Evolutionary conservation across 163 green algal species (phyloP).

Genomic region (Chlamydomonas reinhardtii): DNA sequence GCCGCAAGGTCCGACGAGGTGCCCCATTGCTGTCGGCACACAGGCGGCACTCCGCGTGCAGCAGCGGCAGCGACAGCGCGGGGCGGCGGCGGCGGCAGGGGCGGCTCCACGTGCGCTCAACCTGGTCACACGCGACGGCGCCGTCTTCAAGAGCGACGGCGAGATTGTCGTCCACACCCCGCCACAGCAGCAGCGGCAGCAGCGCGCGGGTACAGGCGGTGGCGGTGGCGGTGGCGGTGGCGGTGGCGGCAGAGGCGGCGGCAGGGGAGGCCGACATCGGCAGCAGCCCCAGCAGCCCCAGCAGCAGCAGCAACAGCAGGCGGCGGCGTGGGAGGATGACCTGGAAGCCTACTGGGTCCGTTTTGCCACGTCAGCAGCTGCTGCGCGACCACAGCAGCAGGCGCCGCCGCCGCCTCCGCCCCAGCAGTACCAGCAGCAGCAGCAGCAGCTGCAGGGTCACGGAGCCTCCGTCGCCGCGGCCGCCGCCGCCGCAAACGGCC

Average conservation of each 20-base stretch:
- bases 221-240: neutral
- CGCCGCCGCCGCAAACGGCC: too few relatives aligned
- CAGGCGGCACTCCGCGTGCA: neutral
- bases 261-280: neutral
- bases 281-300: too few relatives aligned
- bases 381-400: too few relatives aligned
- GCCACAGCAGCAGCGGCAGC: neutral
- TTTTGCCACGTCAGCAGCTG: too few relatives aligned
- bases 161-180: constrained; percentile 67
- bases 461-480: too few relatives aligned
- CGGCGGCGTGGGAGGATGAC: neutral
- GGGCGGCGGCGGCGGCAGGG: neutral
- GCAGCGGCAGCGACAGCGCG: neutral
- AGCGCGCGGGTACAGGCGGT: too few relatives aligned
- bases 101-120: neutral
- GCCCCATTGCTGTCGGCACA: too few relatives aligned
- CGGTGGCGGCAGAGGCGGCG: neutral
- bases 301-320: neutral
- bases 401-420: too few relatives aligned
- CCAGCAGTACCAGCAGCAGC: too few relatives aligned
- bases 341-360: neutral
- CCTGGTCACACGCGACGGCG: constrained; percentile 60
- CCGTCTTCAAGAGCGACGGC: constrained; percentile 81
- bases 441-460: too few relatives aligned
- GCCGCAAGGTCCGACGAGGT: too few relatives aligned